Percentiles rank a stretch among this genome's conserved stretches.
Conservation (phyloP, 179 eudicot genomes). For the Nepenthes alata region DNA sequence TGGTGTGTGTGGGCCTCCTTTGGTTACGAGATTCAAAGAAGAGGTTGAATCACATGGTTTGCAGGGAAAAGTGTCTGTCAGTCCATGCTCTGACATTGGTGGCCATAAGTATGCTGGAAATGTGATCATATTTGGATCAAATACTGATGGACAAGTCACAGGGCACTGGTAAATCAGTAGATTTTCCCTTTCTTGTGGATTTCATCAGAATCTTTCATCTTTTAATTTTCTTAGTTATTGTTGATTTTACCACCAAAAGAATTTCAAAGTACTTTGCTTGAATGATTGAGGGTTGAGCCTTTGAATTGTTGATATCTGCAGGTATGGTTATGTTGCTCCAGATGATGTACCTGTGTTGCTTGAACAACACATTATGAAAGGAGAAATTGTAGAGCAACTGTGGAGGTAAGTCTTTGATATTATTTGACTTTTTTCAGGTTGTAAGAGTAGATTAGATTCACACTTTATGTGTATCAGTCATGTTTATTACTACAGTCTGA, state of each 20-base stretch:
- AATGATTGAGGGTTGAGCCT: slow-evolving; percentile 3
- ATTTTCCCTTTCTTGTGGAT: background rate
- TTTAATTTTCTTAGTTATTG: background rate
- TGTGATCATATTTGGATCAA: slow-evolving; percentile 67
- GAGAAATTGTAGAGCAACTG: slow-evolving; percentile 71
- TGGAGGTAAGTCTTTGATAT: slow-evolving; percentile 55
- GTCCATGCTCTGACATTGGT: slow-evolving; percentile 95
- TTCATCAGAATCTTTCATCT: background rate
- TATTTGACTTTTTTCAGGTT: no score
- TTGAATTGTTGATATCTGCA: slow-evolving; percentile 11
- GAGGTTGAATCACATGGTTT: slow-evolving; percentile 64
- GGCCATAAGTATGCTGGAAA: slow-evolving; percentile 98
- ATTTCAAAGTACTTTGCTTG: no score
- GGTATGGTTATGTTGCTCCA: slow-evolving; percentile 93
- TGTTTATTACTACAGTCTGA: no score
- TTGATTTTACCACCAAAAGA: background rate
- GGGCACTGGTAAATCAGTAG: slow-evolving; percentile 67
- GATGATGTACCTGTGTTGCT: slow-evolving; percentile 82
- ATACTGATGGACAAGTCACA: slow-evolving; percentile 36
- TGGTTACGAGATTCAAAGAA: slow-evolving; percentile 62
- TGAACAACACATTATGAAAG: slow-evolving; percentile 75
- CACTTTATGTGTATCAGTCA: no score
- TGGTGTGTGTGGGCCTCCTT: slow-evolving; percentile 92
- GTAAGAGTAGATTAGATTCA: no score
- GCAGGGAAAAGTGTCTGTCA: slow-evolving; percentile 69